Conservation (phyloP, 1,139 yeast species). For the Yamadazyma triangularis region DNA sequence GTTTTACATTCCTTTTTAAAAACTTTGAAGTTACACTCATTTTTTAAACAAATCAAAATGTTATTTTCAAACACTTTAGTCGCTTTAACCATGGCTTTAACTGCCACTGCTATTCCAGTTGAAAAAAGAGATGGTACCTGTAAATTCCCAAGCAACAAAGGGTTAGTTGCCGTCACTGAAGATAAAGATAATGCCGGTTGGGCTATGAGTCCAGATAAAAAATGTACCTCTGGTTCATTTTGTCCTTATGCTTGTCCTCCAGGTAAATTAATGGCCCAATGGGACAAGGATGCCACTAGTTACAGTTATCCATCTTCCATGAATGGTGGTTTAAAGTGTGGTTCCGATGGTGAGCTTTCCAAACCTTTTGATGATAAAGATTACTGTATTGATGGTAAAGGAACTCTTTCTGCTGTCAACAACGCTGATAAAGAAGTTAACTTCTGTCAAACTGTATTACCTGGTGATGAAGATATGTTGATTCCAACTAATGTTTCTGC, state of each 20-base stretch:
- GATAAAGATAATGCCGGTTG: constrained; percentile 67
- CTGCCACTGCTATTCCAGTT: constrained; percentile 24
- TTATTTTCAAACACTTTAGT: constrained; percentile 12
- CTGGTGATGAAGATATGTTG: constrained; percentile 92
- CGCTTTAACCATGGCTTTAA: constrained; percentile 16
- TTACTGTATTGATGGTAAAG: constrained; percentile 75
- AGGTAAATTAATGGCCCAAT: constrained; percentile 75
- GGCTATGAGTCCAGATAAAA: constrained; percentile 80
- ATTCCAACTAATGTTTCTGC: constrained; percentile 68
- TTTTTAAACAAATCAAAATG: constrained; percentile 10
- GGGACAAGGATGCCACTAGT: constrained; percentile 59
- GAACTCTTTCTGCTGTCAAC: constrained; percentile 63
- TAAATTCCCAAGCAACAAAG: constrained; percentile 59
- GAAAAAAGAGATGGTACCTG: constrained; percentile 44
- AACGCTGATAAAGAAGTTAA: constrained; percentile 56
- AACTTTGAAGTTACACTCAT: constrained; percentile 2
- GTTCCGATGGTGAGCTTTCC: constrained; percentile 60
- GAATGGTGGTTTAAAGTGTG: constrained; percentile 80
- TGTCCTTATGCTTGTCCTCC: constrained; percentile 91
- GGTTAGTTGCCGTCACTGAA: constrained; percentile 64
- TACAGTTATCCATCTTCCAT: constrained; percentile 68
- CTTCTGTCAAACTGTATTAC: constrained; percentile 88
- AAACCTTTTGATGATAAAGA: constrained; percentile 56
- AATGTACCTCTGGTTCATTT: constrained; percentile 68
- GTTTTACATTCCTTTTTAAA: constrained; percentile 5